These are phyloP conservation scores for Rhododendron ferrugineum DNA, from an alignment of 148 eudicot genomes.

Conservation along the genomic window DNA sequence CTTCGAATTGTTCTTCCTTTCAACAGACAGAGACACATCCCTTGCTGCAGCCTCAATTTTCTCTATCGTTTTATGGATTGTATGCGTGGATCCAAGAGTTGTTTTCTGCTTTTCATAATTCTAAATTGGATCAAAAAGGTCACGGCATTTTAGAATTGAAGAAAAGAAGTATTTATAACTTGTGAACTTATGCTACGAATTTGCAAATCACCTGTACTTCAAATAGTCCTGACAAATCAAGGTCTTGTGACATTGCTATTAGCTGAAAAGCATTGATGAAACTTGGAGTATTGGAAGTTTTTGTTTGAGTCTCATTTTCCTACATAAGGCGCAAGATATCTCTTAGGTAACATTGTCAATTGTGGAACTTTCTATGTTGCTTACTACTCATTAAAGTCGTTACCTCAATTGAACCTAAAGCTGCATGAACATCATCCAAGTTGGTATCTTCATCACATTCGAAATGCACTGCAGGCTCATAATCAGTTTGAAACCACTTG, in stretches of 20 bases:
- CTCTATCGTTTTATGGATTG: slow-evolving; percentile 37
- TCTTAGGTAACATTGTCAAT: neutral
- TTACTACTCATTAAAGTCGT: neutral
- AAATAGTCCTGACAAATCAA: slow-evolving; percentile 48
- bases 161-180: neutral
- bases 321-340: slow-evolving; percentile 8
- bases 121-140: slow-evolving; percentile 15
- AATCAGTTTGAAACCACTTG: slow-evolving; percentile 47
- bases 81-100: slow-evolving; percentile 44
- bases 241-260: slow-evolving; percentile 46
- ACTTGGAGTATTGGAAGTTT: slow-evolving; percentile 13
- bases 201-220: slow-evolving; percentile 39
- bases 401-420: slow-evolving; percentile 32
- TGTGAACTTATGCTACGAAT: neutral
- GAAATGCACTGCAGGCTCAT: slow-evolving; percentile 24
- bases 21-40: slow-evolving; percentile 34
- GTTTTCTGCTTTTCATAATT: slow-evolving; percentile 36
- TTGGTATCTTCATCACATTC: slow-evolving; percentile 20
- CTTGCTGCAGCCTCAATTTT: slow-evolving; percentile 56
- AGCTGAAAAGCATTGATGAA: slow-evolving; percentile 60
- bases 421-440: slow-evolving; percentile 27
- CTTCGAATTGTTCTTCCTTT: slow-evolving; percentile 41
- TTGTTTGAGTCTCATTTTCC: slow-evolving; percentile 25
- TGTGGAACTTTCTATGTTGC: neutral
- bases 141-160: neutral